These are phyloP conservation scores for Jaapia argillacea DNA, from an alignment of 768 basidiomycete species.

Conservation along the genomic window DNA sequence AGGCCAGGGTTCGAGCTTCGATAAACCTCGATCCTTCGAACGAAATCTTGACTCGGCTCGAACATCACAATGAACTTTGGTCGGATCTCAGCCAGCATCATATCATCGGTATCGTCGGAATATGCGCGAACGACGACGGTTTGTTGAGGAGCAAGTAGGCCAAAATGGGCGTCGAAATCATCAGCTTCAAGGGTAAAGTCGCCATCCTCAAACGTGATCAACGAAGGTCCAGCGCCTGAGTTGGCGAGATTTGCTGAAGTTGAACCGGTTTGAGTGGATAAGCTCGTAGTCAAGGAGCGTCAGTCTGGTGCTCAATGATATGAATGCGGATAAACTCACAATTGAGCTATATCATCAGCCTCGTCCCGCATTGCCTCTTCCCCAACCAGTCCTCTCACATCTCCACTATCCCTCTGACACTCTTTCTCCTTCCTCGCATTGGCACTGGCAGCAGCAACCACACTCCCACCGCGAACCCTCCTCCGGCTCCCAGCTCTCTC, in stretches of 20 bases:
- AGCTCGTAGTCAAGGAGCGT: not conserved
- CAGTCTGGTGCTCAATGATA: too few species aligned
- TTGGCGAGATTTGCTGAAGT: not conserved
- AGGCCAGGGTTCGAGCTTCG: conserved; percentile 76
- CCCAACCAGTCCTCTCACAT: conserved; percentile 8
- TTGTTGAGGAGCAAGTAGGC: conserved; percentile 67
- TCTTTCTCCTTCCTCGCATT: conserved; percentile 2
- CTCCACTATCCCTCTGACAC: too few species aligned
- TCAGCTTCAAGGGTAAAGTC: conserved; percentile 25
- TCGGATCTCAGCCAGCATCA: conserved; percentile 73
- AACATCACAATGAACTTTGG: conserved; percentile 94
- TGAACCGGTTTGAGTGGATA: not conserved
- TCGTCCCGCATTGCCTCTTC: conserved; percentile 32
- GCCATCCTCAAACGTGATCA: conserved; percentile 23
- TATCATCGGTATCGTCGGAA: conserved; percentile 88
- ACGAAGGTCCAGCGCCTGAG: not conserved
- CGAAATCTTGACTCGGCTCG: conserved; percentile 89
- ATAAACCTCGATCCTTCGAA: conserved; percentile 88
- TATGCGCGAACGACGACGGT: conserved; percentile 82
- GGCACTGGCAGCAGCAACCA: conserved; percentile 10
- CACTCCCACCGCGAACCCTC: conserved; percentile 67
- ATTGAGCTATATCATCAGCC: conserved; percentile 42
- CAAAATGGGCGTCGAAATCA: conserved; percentile 73
- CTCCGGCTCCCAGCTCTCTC: conserved; percentile 56
- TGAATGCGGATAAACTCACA: conserved; percentile 42